Conservation (phyloP, 192 early-diverging fungal species). For the Dissophora globulifera region DNA sequence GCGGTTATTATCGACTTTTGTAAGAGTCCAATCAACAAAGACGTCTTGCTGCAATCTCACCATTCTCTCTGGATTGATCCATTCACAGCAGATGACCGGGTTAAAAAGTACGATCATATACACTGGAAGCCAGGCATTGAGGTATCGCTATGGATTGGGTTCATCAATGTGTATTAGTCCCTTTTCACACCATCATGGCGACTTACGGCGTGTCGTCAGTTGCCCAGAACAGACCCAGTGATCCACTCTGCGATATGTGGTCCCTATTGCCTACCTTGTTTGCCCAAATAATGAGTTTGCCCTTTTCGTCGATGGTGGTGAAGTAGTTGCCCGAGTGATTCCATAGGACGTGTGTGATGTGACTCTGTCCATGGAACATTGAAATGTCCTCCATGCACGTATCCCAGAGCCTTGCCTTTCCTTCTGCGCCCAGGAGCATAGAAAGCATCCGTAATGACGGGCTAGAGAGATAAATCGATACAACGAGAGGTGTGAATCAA, state of each 20-base stretch:
- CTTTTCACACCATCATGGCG: too few relatives aligned
- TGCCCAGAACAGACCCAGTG: too few relatives aligned
- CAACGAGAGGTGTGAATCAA: too few relatives aligned
- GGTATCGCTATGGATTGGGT: constrained; percentile 22
- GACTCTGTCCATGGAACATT: constrained; percentile 38
- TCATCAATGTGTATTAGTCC: not conserved
- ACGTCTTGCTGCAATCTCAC: constrained; percentile 2
- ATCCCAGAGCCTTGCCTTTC: constrained; percentile 38
- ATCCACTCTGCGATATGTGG: too few relatives aligned
- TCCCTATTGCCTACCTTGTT: constrained; percentile 37
- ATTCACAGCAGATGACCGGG: constrained; percentile 47
- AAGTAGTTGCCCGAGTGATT: constrained; percentile 41
- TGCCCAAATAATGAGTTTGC: constrained; percentile 48
- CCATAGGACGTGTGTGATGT: constrained; percentile 42
- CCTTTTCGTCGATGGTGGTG: constrained; percentile 43
- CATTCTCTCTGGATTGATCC: constrained; percentile 48
- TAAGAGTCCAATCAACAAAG: not conserved
- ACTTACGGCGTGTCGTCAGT: too few relatives aligned
- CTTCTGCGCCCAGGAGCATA: constrained; percentile 18
- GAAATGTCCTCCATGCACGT: constrained; percentile 49
- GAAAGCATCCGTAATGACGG: constrained; percentile 44
- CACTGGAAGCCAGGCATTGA: constrained; percentile 44
- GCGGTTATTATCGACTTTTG: too few relatives aligned
- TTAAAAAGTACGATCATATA: constrained; percentile 36
- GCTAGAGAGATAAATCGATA: not conserved